phyloP scores from a whole-genome alignment of 2,329 filamentous ascomycete genomes.

The Neofusicoccum sp. region DNA sequence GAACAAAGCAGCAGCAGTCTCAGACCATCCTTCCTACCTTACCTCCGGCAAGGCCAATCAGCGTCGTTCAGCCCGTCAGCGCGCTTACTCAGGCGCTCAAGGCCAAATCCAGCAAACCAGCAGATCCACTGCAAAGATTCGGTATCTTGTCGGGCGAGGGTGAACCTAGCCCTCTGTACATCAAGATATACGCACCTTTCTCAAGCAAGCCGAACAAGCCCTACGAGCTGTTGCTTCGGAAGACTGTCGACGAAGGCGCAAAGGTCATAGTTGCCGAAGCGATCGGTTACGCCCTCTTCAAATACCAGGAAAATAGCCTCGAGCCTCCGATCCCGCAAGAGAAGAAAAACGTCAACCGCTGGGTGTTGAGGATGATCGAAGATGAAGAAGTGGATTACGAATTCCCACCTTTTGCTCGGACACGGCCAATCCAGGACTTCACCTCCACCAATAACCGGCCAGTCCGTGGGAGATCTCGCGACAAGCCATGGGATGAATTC shows the following conservation, averaged over 20 bases:
- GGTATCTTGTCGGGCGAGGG: conserved; percentile 74
- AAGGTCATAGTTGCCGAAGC: conserved; percentile 73
- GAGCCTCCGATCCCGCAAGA: conserved; percentile 64
- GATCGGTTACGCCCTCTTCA: conserved; percentile 76
- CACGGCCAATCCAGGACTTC: conserved; percentile 72
- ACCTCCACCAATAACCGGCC: conserved; percentile 74
- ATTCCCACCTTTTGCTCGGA: conserved; percentile 74
- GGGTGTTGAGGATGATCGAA: conserved; percentile 80
- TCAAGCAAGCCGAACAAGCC: conserved; percentile 63
- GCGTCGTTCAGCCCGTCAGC: conserved; percentile 68
- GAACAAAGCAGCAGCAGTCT: conserved; percentile 47
- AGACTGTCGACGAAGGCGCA: conserved; percentile 67
- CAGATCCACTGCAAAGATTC: conserved; percentile 73
- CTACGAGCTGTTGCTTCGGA: conserved; percentile 69
- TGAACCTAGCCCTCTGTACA: conserved; percentile 70
- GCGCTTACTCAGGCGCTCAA: conserved; percentile 70
- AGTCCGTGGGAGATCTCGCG: conserved; percentile 63
- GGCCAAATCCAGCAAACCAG: conserved; percentile 66
- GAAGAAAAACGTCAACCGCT: conserved; percentile 76
- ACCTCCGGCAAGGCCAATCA: conserved; percentile 70
- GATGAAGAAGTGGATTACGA: conserved; percentile 83
- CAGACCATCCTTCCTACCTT: conserved; percentile 60
- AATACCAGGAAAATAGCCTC: conserved; percentile 73
- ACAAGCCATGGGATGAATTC: conserved; percentile 79
- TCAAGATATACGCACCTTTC: conserved; percentile 75